Evolutionary conservation across 306 rosid species (phyloP), one percentile per base, ranked within the genome.

Genomic region (Castanea crenata): DNA sequence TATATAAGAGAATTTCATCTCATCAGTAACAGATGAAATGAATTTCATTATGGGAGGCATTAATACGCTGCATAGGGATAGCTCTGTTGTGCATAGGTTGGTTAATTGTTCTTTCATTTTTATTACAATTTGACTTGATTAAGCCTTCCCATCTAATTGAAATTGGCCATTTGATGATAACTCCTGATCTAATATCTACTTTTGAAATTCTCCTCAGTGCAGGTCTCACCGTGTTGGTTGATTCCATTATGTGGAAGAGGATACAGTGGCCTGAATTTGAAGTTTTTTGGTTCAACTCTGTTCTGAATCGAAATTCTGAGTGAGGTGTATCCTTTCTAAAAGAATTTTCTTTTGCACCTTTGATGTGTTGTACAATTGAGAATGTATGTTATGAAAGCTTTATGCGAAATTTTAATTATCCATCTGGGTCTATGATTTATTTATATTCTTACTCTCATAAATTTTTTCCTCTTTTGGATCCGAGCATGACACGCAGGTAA

Each of bases 251-350:
- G 85, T 94, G 99, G 99, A 92, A 81, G 87, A 91, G 92, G 86
- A 83, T 88, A 34, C 62, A 88, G 82, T 94, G 99, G 99, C 99
- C 99, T 78, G 99, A 94, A 86, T 91, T 94, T 85, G 95, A 94
- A 86, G 99, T 94, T 74, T 79, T 94, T 74, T 94, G 97, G 97
- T 94, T 94, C 89, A 94, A 94, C 89, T 92, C 97, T 73, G 93
- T 92, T 71, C 88, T 90, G 59, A 94, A 94, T 90, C 93, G 89
- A 83, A 94, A 97, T 84, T 91, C 97, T 63, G 93, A 90, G 67
- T 94, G 99, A 97, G 98, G 98, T 23, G 98, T 94, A 94, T 94
- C 98, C 98, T 88, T 78, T 13, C 14, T 44, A 51, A 70, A 41
- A 18, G 38, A 29, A 15, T 62, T 68, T 55, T 74, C 15, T 54